These are phyloP conservation scores for Aquilaria sinensis DNA, from an alignment of 345 rosid genomes.

Conservation along the genomic window DNA sequence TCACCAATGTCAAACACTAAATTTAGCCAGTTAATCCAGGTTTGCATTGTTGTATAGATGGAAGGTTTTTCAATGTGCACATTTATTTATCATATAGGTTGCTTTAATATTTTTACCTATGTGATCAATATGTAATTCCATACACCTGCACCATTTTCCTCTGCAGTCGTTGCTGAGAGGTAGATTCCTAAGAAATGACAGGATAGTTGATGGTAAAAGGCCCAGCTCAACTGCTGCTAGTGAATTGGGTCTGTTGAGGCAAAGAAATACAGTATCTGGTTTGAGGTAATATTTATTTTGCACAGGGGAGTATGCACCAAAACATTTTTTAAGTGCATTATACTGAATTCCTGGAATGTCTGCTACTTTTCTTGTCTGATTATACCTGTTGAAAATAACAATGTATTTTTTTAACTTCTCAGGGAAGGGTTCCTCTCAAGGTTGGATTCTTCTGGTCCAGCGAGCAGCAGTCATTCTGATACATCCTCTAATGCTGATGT, in stretches of 20 bases:
- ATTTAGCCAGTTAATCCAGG: too few species aligned
- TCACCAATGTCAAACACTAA: too few species aligned
- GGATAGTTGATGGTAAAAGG: constrained; percentile 43
- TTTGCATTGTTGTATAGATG: too few species aligned
- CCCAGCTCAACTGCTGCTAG: constrained; percentile 61
- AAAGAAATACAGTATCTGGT: constrained; percentile 86
- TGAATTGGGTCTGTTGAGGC: constrained; percentile 86
- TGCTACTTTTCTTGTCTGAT: too few species aligned
- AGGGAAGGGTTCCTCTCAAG: constrained; percentile 89
- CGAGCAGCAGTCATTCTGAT: constrained; percentile 50
- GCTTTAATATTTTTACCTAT: too few species aligned
- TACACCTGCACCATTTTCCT: constrained; percentile 1
- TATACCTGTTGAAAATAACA: too few species aligned
- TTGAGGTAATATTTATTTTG: constrained; percentile 47
- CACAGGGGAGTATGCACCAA: too few species aligned
- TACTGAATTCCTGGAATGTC: too few species aligned
- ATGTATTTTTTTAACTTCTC: constrained; percentile 6
- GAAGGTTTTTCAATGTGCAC: too few species aligned
- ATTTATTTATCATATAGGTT: too few species aligned
- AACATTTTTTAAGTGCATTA: too few species aligned
- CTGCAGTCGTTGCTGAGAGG: constrained; percentile 87
- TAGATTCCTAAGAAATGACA: constrained; percentile 83
- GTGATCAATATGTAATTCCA: too few species aligned
- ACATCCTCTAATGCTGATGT: constrained; percentile 50
- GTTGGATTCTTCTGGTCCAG: constrained; percentile 54